Percentiles rank a stretch among this genome's conserved stretches.
These are phyloP conservation scores for Aspergillus neotritici DNA, from an alignment of 2,329 filamentous ascomycete genomes.

Conservation along the genomic window DNA sequence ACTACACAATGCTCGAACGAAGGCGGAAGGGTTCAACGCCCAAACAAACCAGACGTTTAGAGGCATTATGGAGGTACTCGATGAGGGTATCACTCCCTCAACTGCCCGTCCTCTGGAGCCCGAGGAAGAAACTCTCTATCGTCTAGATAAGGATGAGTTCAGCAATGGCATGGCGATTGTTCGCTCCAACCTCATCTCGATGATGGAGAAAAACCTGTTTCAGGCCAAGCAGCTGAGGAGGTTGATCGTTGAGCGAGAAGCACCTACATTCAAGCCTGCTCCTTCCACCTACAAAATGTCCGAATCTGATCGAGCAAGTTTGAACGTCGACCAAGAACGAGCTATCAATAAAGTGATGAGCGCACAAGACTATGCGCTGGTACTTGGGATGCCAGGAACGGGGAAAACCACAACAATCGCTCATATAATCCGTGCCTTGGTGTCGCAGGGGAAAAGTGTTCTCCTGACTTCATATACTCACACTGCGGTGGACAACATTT, in stretches of 20 bases:
- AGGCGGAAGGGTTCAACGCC: conserved; percentile 69
- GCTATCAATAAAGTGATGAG: conserved; percentile 95
- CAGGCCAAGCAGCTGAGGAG: conserved; percentile 67
- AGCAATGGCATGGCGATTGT: conserved; percentile 95
- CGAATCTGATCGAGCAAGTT: conserved; percentile 50
- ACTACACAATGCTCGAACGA: conserved; percentile 77
- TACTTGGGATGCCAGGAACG: conserved; percentile 95
- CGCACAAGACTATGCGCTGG: conserved; percentile 90
- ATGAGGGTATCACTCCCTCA: conserved; percentile 41
- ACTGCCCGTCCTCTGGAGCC: conserved; percentile 31
- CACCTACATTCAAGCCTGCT: conserved; percentile 65
- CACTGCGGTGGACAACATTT: conserved; percentile 95
- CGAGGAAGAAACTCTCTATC: conserved; percentile 58
- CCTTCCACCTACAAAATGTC: conserved; percentile 60
- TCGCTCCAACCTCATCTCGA: conserved; percentile 84
- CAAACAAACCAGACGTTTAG: conserved; percentile 75
- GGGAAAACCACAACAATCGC: conserved; percentile 98
- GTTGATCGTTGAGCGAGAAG: conserved; percentile 70
- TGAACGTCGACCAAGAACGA: conserved; percentile 81
- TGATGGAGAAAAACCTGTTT: conserved; percentile 75
- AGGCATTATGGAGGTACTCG: conserved; percentile 81
- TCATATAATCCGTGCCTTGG: conserved; percentile 87
- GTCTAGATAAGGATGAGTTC: conserved; percentile 96
- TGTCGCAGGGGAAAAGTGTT: conserved; percentile 85
- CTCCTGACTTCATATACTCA: conserved; percentile 94